Percentiles rank a stretch among this genome's conserved stretches.
Evolutionary conservation across 1,284 basidiomycete species (phyloP).

Genomic region (Phylloporus gajari): DNA sequence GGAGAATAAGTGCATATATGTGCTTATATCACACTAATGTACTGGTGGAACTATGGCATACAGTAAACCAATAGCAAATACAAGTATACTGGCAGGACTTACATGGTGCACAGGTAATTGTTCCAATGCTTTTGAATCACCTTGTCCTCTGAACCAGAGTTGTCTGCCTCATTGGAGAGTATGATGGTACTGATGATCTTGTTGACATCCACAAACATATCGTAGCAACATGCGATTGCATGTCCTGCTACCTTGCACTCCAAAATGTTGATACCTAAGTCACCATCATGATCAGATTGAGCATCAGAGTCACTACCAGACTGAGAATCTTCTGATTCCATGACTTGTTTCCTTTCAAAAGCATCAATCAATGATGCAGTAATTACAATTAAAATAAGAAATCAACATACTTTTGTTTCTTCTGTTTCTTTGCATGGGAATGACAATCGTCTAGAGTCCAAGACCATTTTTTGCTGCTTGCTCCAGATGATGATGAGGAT

Average conservation of each 20-base stretch:
- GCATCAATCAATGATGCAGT: no score
- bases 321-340: no score
- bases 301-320: no score
- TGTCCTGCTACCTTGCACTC: not conserved
- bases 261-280: not conserved
- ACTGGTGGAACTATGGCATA: not conserved
- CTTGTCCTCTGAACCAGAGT: not conserved
- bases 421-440: no score
- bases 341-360: no score
- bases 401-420: no score
- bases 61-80: no score
- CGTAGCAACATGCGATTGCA: not conserved
- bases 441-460: no score
- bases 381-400: no score
- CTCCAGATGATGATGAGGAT: no score
- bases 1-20: not conserved
- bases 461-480: no score
- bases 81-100: not conserved
- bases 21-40: not conserved
- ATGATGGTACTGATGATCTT: not conserved
- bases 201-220: slow-evolving; percentile 7
- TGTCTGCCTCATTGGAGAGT: slow-evolving; percentile 6
- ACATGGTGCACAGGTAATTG: not conserved
- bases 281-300: no score
- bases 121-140: not conserved